Conservation (phyloP, 768 basidiomycete species). For the Mycena floridula region DNA sequence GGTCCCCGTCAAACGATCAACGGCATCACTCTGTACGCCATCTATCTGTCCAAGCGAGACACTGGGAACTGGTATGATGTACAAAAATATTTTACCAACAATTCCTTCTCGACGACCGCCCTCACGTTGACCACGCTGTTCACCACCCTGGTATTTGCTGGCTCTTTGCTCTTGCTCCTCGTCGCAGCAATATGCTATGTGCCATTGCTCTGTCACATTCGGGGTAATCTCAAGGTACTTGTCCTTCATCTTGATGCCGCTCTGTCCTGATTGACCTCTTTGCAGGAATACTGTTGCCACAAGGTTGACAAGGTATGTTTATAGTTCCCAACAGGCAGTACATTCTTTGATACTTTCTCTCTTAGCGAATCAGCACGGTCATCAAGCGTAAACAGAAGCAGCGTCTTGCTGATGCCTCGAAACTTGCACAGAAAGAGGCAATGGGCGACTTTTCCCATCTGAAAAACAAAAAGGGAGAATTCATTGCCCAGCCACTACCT, state of each 20-base stretch:
- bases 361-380: conserved; percentile 84
- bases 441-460: conserved; percentile 86
- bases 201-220: conserved; percentile 92
- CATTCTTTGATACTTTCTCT: conserved; percentile 4
- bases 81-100: conserved; percentile 74
- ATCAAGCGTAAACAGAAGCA: conserved; percentile 90
- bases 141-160: conserved; percentile 82
- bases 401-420: conserved; percentile 73
- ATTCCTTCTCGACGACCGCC: conserved; percentile 71
- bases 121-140: conserved; percentile 87
- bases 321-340: neutral
- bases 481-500: conserved; percentile 73
- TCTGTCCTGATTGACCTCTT: conserved; percentile 1
- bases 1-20: conserved; percentile 98
- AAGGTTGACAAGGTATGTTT: conserved; percentile 88
- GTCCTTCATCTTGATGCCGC: conserved; percentile 1
- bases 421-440: conserved; percentile 86
- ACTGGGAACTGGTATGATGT: conserved; percentile 60
- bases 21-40: conserved; percentile 91
- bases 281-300: conserved; percentile 94
- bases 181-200: conserved; percentile 85
- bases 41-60: conserved; percentile 56
- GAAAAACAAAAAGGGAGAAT: conserved; percentile 88
- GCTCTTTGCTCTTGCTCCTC: conserved; percentile 76
- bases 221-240: conserved; percentile 89